These are phyloP conservation scores for Ogataea trehalophila DNA, from an alignment of 805 yeast genomes.

Conservation along the genomic window DNA sequence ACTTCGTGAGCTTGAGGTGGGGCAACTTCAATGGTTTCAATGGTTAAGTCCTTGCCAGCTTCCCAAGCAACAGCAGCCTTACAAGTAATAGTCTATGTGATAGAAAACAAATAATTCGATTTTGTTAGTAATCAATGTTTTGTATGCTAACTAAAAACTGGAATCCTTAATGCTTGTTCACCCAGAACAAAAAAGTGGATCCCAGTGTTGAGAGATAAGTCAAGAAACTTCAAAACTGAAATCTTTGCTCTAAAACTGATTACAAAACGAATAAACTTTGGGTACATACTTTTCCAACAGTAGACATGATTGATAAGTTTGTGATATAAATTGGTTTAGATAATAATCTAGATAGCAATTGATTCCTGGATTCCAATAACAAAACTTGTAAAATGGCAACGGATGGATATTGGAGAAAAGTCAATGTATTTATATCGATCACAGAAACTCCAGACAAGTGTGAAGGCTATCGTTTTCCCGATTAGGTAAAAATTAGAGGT, in stretches of 20 bases:
- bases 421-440: not conserved
- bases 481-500: constrained; percentile 6
- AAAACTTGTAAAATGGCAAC: not conserved
- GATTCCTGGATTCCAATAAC: no score
- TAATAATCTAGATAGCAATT: no score
- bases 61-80: constrained; percentile 98
- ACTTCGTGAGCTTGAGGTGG: constrained; percentile 98
- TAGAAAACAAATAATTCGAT: not conserved
- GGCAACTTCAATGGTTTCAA: constrained; percentile 85
- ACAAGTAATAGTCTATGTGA: constrained; percentile 55
- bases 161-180: not conserved
- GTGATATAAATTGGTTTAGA: no score
- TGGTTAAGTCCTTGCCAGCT: constrained; percentile 66
- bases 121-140: not conserved
- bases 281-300: constrained; percentile 27
- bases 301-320: constrained; percentile 20
- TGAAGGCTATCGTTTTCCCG: constrained; percentile 18
- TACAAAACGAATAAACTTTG: not conserved
- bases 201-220: not conserved
- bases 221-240: not conserved
- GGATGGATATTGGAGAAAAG: not conserved
- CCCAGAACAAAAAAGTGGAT: not conserved
- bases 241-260: no score
- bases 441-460: not conserved
- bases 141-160: no score